A percentile compares a stretch with the other conserved stretches of the same genome.
Evolutionary conservation across 2,329 filamentous ascomycete genomes (phyloP).

Genomic region (Cercospora sp.): DNA sequence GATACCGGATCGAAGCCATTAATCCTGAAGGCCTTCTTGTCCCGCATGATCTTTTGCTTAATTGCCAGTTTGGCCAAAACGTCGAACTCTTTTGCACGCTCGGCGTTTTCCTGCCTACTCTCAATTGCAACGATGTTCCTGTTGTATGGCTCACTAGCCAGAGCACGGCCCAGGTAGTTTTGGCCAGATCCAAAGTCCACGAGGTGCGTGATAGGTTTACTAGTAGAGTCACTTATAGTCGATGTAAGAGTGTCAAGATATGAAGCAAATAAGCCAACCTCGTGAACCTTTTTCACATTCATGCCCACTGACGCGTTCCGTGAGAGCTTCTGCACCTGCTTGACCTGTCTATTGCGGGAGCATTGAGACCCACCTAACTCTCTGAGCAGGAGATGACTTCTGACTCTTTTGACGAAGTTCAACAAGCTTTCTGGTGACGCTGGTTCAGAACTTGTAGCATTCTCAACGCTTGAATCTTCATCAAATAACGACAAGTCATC

Average conservation of each 20-base stretch:
- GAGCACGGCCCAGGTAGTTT: conserved; percentile 86
- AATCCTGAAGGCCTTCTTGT: conserved; percentile 73
- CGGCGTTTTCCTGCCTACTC: conserved; percentile 80
- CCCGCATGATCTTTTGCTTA: conserved; percentile 71
- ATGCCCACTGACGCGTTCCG: conserved; percentile 80
- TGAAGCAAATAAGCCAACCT: conserved; percentile 85
- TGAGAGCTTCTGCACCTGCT: conserved; percentile 59
- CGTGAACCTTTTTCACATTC: conserved; percentile 94
- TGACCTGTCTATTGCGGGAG: conserved; percentile 35
- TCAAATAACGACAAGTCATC: conserved; percentile 63
- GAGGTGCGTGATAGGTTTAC: conserved; percentile 70
- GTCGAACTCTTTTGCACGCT: conserved; percentile 80
- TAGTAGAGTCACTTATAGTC: conserved; percentile 52
- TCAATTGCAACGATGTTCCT: conserved; percentile 88
- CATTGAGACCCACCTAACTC: conserved; percentile 51
- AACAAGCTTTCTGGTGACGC: conserved; percentile 62
- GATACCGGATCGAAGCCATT: conserved; percentile 39
- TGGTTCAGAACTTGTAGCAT: conserved; percentile 46
- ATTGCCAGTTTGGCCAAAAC: conserved; percentile 74
- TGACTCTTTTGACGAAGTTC: conserved; percentile 70
- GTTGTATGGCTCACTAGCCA: conserved; percentile 84
- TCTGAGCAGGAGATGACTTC: conserved; percentile 61
- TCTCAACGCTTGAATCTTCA: neutral
- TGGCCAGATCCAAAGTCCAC: conserved; percentile 96
- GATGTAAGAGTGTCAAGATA: conserved; percentile 72